Evolutionary conservation across 176 grass and related monocot genomes (phyloP).

Genomic region (Oryza glumipatula): DNA sequence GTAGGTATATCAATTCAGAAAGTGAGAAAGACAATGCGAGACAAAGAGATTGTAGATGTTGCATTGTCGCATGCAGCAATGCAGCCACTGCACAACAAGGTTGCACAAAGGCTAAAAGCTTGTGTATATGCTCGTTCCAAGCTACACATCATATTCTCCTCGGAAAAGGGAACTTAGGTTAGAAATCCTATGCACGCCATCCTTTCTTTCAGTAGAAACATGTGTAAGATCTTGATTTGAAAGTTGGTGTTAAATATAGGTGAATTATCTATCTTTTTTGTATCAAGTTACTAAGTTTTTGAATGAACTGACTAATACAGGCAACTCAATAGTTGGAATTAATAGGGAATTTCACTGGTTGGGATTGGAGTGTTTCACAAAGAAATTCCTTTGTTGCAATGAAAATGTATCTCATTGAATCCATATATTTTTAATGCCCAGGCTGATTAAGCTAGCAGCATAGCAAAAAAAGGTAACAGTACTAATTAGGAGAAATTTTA

Average conservation of each 20-base stretch:
- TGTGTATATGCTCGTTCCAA: neutral
- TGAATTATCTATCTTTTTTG: too few species aligned
- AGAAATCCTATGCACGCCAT: neutral
- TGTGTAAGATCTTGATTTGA: neutral
- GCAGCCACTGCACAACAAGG: neutral
- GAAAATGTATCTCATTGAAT: neutral
- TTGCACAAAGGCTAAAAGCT: constrained; percentile 19
- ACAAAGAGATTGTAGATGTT: constrained; percentile 29
- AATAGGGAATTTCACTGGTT: too few species aligned
- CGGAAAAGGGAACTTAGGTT: neutral
- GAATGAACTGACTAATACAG: too few species aligned
- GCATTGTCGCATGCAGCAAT: constrained; percentile 17
- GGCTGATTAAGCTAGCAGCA: too few species aligned
- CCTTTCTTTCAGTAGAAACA: neutral
- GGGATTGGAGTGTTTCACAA: too few species aligned
- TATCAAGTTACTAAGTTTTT: too few species aligned
- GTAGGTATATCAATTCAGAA: constrained; percentile 3
- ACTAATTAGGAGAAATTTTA: too few species aligned
- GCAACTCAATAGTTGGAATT: too few species aligned
- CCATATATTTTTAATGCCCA: neutral
- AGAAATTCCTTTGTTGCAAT: neutral
- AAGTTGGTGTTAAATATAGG: too few species aligned
- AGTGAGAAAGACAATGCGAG: constrained; percentile 28
- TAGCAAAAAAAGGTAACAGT: too few species aligned
- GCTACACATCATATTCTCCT: neutral